Evolutionary conservation across 2,329 filamentous ascomycete species (phyloP).

Genomic region (Penicillium brasilianum): DNA sequence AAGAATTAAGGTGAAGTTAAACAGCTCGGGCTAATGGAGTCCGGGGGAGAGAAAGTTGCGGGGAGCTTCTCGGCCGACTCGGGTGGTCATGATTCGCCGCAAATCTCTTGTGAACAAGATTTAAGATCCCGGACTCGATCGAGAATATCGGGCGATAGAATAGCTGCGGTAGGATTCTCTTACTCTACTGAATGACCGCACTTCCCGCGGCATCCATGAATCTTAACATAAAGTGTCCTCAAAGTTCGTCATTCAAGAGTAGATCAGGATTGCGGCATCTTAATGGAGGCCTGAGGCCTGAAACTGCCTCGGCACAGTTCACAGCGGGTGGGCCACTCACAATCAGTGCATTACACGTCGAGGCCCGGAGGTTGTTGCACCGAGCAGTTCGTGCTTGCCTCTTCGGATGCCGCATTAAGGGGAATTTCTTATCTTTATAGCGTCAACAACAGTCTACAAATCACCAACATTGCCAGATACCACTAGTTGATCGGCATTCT

Average conservation of each 20-base stretch:
- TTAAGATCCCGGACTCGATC: neutral
- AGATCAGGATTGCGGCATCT: neutral
- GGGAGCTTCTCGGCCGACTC: slow-evolving; percentile 34
- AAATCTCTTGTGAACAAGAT: neutral
- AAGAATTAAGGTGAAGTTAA: slow-evolving; percentile 13
- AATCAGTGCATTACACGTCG: neutral
- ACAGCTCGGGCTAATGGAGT: slow-evolving; percentile 34
- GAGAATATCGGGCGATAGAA: neutral
- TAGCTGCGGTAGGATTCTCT: neutral
- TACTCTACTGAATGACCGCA: neutral
- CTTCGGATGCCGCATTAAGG: neutral
- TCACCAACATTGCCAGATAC: too few species aligned
- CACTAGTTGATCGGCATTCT: too few species aligned
- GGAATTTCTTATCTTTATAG: neutral
- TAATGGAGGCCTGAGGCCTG: neutral
- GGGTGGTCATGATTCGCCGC: slow-evolving; percentile 8
- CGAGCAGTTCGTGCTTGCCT: neutral
- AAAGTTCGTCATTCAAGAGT: too few species aligned
- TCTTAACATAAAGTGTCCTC: too few species aligned
- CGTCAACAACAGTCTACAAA: too few species aligned
- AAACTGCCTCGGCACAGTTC: neutral
- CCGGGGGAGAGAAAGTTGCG: slow-evolving; percentile 31
- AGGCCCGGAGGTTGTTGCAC: neutral
- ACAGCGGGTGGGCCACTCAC: neutral
- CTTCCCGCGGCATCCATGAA: neutral